These are phyloP conservation scores for Mycocentrospora acerina DNA, from an alignment of 2,329 filamentous ascomycete genomes.

Conservation along the genomic window DNA sequence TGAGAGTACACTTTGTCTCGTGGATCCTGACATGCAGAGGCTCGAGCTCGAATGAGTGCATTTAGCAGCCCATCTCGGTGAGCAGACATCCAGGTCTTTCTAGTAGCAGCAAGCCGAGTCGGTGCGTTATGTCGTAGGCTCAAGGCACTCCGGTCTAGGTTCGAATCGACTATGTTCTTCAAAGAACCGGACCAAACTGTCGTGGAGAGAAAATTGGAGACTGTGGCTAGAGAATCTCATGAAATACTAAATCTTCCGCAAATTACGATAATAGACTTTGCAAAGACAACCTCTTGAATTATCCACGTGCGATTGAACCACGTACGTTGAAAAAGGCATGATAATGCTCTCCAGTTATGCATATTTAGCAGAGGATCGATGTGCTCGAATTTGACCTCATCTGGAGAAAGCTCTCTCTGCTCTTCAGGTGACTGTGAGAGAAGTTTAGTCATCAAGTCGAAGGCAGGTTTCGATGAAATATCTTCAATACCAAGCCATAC, in stretches of 20 bases:
- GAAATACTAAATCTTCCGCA: constrained; percentile 10
- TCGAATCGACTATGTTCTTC: background rate
- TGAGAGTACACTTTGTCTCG: constrained; percentile 23
- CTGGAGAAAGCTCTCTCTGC: constrained; percentile 2
- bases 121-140: constrained; percentile 6
- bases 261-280: constrained; percentile 3
- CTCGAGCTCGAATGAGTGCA: constrained; percentile 14
- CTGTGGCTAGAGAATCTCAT: constrained; percentile 7
- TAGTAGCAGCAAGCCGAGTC: constrained; percentile 8
- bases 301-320: constrained; percentile 17
- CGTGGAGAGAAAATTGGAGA: constrained; percentile 10
- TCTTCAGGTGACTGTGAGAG: background rate
- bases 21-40: constrained; percentile 12
- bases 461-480: constrained; percentile 6
- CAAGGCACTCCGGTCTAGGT: background rate
- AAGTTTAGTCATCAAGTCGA: constrained; percentile 6
- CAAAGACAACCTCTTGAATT: constrained; percentile 16
- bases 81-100: constrained; percentile 3
- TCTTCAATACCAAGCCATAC: constrained; percentile 17
- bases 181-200: constrained; percentile 11
- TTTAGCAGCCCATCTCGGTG: constrained; percentile 13
- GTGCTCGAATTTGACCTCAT: constrained; percentile 1
- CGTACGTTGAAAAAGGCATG: constrained; percentile 6
- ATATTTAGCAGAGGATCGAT: constrained; percentile 1
- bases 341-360: constrained; percentile 10